Evolutionary conservation across 148 eudicot species (phyloP).

Genomic region (Persicaria tinctoria): DNA sequence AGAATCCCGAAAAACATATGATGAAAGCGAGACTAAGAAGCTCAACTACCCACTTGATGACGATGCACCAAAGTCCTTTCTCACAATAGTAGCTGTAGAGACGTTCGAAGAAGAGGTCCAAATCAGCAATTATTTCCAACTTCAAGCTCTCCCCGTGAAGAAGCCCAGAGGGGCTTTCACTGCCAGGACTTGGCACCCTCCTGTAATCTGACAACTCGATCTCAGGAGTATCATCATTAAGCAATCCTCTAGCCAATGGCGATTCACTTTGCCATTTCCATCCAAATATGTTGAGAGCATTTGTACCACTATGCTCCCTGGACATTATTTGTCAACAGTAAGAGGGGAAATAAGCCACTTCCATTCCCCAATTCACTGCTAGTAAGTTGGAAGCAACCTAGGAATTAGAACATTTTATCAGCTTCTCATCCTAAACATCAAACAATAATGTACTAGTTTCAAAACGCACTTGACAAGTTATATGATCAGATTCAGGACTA

Average conservation of each 20-base stretch:
- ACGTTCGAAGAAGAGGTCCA: slow-evolving; percentile 88
- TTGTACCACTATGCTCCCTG: slow-evolving; percentile 58
- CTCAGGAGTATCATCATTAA: slow-evolving; percentile 50
- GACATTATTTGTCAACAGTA: slow-evolving; percentile 66
- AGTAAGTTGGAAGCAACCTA: background rate
- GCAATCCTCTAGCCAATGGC: slow-evolving; percentile 48
- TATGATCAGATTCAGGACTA: background rate
- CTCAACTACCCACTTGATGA: slow-evolving; percentile 91
- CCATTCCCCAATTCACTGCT: slow-evolving; percentile 49
- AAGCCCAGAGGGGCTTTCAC: slow-evolving; percentile 93
- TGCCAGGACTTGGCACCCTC: slow-evolving; percentile 68
- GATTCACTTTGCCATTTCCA: slow-evolving; percentile 54
- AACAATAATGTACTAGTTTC: background rate
- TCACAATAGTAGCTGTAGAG: slow-evolving; percentile 87
- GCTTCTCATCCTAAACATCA: background rate
- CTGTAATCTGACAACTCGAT: slow-evolving; percentile 75
- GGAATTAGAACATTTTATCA: background rate
- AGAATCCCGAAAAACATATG: slow-evolving; percentile 85
- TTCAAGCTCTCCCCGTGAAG: slow-evolving; percentile 77
- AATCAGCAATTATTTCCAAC: slow-evolving; percentile 71
- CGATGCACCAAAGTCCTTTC: slow-evolving; percentile 96
- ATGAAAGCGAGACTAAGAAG: slow-evolving; percentile 82
- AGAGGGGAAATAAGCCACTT: slow-evolving; percentile 40
- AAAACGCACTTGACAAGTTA: background rate
- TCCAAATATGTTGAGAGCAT: slow-evolving; percentile 56